These are phyloP conservation scores for Eucalyptus leucophloia DNA, from an alignment of 345 rosid genomes.

Conservation along the genomic window DNA sequence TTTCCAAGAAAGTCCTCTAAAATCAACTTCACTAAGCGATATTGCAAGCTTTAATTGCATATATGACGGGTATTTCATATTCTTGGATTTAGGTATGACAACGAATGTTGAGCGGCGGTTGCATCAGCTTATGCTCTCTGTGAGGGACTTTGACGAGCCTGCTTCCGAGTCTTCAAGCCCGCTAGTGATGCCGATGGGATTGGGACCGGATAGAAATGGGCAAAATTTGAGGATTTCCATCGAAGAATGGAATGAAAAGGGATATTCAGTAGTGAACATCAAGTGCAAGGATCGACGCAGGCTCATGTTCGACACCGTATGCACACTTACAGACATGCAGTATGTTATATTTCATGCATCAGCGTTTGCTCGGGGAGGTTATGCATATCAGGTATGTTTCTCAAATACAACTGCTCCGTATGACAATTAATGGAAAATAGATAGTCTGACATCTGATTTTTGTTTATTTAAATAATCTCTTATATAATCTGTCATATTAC, in stretches of 20 bases:
- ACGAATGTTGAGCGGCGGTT: slow-evolving; percentile 52
- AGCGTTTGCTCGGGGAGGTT: slow-evolving; percentile 21
- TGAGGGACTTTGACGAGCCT: slow-evolving; percentile 44
- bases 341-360: slow-evolving; percentile 78
- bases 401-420: background rate
- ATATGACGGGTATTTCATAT: background rate
- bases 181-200: background rate
- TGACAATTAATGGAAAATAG: background rate
- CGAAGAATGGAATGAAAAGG: slow-evolving; percentile 53
- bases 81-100: background rate
- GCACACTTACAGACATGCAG: slow-evolving; percentile 69
- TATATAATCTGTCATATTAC: background rate
- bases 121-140: slow-evolving; percentile 64
- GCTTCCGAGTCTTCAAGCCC: background rate
- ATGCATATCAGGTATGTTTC: slow-evolving; percentile 49
- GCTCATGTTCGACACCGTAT: slow-evolving; percentile 74
- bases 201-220: background rate
- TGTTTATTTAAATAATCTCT: background rate
- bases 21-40: background rate
- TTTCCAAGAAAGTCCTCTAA: background rate
- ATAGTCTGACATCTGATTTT: background rate
- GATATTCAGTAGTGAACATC: slow-evolving; percentile 57
- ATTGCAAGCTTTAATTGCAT: background rate
- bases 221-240: slow-evolving; percentile 23
- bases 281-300: slow-evolving; percentile 50